Conservation (phyloP, 805 yeast species). For the Lachancea cidri region DNA sequence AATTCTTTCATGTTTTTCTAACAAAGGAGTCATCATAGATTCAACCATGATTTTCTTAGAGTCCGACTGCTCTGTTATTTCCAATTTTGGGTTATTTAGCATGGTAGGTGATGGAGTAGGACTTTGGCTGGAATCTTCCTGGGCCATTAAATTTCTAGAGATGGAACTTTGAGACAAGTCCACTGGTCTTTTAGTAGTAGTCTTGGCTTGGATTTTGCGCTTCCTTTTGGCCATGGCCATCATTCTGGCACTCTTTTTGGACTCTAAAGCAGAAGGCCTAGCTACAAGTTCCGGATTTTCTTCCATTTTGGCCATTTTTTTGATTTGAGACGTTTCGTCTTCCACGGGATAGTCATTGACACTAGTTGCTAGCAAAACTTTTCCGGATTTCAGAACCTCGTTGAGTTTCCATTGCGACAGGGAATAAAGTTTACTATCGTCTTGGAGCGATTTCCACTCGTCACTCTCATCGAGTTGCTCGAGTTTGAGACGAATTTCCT, state of each 20-base stretch:
- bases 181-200: slow-evolving; percentile 46
- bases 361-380: slow-evolving; percentile 26
- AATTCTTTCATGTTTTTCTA: slow-evolving; percentile 65
- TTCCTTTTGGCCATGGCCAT: slow-evolving; percentile 92
- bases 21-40: slow-evolving; percentile 61
- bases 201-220: slow-evolving; percentile 66
- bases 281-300: slow-evolving; percentile 3
- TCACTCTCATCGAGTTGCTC: slow-evolving; percentile 24
- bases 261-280: slow-evolving; percentile 14
- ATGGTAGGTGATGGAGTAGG: slow-evolving; percentile 22
- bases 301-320: slow-evolving; percentile 1
- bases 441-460: slow-evolving; percentile 20
- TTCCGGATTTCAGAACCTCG: slow-evolving; percentile 27
- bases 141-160: slow-evolving; percentile 37
- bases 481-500: slow-evolving; percentile 29
- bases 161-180: slow-evolving; percentile 71
- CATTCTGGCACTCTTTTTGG: slow-evolving; percentile 62
- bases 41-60: slow-evolving; percentile 82
- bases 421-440: slow-evolving; percentile 19
- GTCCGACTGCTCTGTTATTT: slow-evolving; percentile 73
- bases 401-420: slow-evolving; percentile 26
- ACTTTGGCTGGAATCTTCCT: slow-evolving; percentile 25
- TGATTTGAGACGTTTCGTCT: not conserved
- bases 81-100: slow-evolving; percentile 39
- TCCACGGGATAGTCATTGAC: slow-evolving; percentile 6